Conservation (phyloP, 2,329 filamentous ascomycete species). For the Dichotomopilus funicola region DNA sequence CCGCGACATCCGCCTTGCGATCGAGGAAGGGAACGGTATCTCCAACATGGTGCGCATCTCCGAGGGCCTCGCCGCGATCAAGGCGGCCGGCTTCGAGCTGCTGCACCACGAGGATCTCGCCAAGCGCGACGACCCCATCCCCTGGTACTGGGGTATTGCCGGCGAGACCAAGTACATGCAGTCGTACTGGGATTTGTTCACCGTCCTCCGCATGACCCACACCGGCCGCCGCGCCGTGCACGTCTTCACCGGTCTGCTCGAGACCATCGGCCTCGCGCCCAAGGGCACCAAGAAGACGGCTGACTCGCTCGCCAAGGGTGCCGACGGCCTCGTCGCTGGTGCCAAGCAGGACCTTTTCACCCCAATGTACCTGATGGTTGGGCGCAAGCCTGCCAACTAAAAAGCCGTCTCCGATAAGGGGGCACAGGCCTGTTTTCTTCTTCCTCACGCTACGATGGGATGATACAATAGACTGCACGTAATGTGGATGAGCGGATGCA, state of each 20-base stretch:
- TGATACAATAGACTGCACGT: conserved; percentile 11
- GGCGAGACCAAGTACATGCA: conserved; percentile 80
- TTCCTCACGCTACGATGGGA: conserved; percentile 14
- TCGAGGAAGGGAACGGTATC: conserved; percentile 94
- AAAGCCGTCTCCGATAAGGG: neutral
- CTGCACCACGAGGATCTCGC: conserved; percentile 83
- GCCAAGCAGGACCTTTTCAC: conserved; percentile 90
- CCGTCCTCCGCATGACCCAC: conserved; percentile 83
- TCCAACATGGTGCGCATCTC: conserved; percentile 91
- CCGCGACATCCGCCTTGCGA: conserved; percentile 84
- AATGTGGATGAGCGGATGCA: conserved; percentile 14
- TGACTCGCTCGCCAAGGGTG: conserved; percentile 74
- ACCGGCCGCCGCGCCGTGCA: conserved; percentile 70
- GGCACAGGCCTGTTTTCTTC: neutral
- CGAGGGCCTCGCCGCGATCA: conserved; percentile 75
- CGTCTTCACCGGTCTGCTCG: conserved; percentile 67
- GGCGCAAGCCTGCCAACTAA: conserved; percentile 63
- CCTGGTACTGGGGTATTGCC: conserved; percentile 91
- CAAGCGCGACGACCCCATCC: conserved; percentile 63
- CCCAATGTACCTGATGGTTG: conserved; percentile 97
- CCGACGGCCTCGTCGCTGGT: conserved; percentile 80
- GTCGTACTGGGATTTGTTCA: conserved; percentile 71
- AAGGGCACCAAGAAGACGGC: conserved; percentile 90
- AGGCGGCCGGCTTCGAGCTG: conserved; percentile 79
- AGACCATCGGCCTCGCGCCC: conserved; percentile 69